Conservation (phyloP, 805 yeast genomes). For the Lachancea meyersii region DNA sequence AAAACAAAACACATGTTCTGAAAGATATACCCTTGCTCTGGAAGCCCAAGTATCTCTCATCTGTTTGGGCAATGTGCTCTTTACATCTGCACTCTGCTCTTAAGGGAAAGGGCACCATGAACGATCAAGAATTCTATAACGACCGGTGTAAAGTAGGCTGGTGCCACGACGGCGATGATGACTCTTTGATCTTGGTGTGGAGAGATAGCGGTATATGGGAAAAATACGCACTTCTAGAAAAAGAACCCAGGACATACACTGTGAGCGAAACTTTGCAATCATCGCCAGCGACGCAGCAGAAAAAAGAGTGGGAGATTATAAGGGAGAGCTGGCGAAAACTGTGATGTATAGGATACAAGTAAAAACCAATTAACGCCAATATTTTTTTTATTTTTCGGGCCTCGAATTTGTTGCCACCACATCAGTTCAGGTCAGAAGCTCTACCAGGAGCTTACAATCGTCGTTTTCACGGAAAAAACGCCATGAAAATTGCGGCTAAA, state of each 20-base stretch:
- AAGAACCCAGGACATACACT: conserved; percentile 21
- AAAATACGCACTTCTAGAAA: conserved; percentile 65
- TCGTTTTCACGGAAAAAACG: conserved; percentile 15
- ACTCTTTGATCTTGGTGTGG: conserved; percentile 72
- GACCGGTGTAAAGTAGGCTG: conserved; percentile 32
- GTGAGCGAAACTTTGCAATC: conserved; percentile 20
- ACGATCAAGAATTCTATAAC: conserved; percentile 14
- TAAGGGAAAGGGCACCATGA: conserved; percentile 21
- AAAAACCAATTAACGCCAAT: no score
- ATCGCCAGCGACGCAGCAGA: conserved; percentile 7
- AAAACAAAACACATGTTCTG: conserved; percentile 60
- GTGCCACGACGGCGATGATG: conserved; percentile 44
- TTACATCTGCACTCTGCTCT: conserved; percentile 41
- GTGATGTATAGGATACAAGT: conserved; percentile 33
- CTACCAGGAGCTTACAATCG: conserved; percentile 19
- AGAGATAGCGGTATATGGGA: conserved; percentile 73
- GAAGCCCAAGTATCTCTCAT: conserved; percentile 52
- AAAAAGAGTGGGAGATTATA: conserved; percentile 48
- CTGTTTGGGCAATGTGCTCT: conserved; percentile 85
- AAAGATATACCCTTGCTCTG: conserved; percentile 48
- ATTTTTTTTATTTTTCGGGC: no score
- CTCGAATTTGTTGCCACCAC: no score
- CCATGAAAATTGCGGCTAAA: conserved; percentile 54
- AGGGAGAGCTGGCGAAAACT: conserved; percentile 63
- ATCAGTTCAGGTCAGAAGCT: conserved; percentile 10